Base-by-base conservation (phyloP, 2,329 filamentous ascomycete species). In the Sclerotinia spermophila region DNA sequence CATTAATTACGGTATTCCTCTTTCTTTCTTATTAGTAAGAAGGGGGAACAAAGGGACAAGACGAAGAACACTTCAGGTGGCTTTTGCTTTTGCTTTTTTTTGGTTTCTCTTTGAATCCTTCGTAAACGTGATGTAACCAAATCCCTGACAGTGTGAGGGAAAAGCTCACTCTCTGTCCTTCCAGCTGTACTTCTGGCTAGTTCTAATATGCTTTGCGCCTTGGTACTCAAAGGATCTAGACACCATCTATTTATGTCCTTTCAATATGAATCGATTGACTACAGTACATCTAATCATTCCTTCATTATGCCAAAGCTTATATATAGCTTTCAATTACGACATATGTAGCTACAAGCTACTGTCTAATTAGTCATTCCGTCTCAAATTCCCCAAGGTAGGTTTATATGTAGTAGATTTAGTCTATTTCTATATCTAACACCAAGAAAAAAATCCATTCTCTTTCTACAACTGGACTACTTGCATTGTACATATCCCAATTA, bases 21-120 rank as follows among this genome's bases (percentile, higher is more conserved):
- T 59, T 33, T n/a, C n/a, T n/a, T n/a, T n/a, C n/a, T n/a, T n/a
- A n/a, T 59, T 59, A 59, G 56, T 59, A 35, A 59, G 56, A 17
- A 38, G 33, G 35, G 35, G 35, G 11, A 58, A 38, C 24, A 24
- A 35, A n/a, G 55, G 55, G 55, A 58, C 55, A 35, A 58, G 55
- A 58, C n/a, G n/a, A n/a, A n/a, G n/a, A n/a, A n/a, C 35, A 59
- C 40, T 38, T 35, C 1, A n/a, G 19, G 33, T 40, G 33, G 53
- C 27, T 56, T 33, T 33, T 33, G 53, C 53, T 33, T 56, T 56
- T 55, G 19, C 17, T 7, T 33, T 56, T 56, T 55, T 33, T 27
- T 7, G 5, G 48, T 27, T 51, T 53, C 48, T 27, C 27, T 24
- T 33, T 1, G n/a, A 11, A 27, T 11, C 8, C 15, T 1, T 59